A percentile compares a stretch with the other conserved stretches of the same genome.
phyloP scores from a whole-genome alignment of 108 stramenopile species.

The Aureococcus anophagefferens region DNA sequence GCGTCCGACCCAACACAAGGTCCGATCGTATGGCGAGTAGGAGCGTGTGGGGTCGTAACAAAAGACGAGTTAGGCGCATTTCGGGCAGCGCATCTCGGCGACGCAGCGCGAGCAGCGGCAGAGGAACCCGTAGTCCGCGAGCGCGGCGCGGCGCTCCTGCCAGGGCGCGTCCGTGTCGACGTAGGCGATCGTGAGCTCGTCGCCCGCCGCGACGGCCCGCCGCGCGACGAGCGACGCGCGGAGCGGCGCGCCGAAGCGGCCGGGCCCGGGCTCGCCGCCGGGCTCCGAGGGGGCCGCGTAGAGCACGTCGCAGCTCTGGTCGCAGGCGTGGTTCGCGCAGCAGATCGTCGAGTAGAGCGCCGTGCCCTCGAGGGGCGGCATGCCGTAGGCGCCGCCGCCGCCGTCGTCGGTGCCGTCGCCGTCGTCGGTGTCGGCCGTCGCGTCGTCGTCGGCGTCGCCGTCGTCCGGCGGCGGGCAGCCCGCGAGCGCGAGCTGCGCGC shows the following conservation, averaged over 20 bases:
- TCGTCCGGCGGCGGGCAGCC: too few species aligned
- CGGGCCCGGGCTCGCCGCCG: too few species aligned
- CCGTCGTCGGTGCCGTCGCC: too few species aligned
- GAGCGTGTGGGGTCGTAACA: too few species aligned
- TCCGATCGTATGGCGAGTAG: too few species aligned
- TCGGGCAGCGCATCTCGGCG: too few species aligned
- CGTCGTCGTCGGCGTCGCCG: too few species aligned
- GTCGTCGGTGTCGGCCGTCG: slow-evolving; percentile 1
- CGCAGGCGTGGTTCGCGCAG: slow-evolving; percentile 80
- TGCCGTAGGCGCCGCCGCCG: slow-evolving; percentile 45
- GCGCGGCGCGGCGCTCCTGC: slow-evolving; percentile 37
- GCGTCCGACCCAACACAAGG: too few species aligned
- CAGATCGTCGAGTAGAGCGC: slow-evolving; percentile 57
- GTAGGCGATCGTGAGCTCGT: slow-evolving; percentile 73
- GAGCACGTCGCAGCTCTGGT: slow-evolving; percentile 49
- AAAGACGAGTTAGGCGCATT: too few species aligned
- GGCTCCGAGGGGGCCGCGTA: slow-evolving; percentile 30
- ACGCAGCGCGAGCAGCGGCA: slow-evolving; percentile 57
- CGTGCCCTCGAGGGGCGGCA: slow-evolving; percentile 72
- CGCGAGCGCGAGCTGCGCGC: too few species aligned
- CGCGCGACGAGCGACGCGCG: slow-evolving; percentile 50
- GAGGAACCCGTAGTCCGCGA: slow-evolving; percentile 65
- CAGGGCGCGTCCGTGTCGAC: slow-evolving; percentile 36
- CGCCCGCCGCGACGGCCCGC: slow-evolving; percentile 50
- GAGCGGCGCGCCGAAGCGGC: slow-evolving; percentile 46